phyloP scores from a whole-genome alignment of 2,329 filamentous ascomycete genomes.

The Fusarium liriodendri region DNA sequence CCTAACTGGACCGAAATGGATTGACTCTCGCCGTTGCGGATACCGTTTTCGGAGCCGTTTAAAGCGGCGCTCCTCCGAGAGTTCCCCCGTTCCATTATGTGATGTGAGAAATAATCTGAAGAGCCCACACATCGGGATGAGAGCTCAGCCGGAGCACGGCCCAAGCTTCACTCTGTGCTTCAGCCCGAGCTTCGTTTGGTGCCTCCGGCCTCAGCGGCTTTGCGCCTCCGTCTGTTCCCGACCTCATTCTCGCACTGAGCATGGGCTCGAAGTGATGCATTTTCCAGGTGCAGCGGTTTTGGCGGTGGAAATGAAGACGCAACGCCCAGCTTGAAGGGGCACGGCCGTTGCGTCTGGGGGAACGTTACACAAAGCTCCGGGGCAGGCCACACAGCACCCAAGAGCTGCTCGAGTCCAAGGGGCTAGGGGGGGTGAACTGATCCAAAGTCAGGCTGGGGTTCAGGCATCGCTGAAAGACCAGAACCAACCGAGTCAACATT shows the following conservation, averaged over 20 bases:
- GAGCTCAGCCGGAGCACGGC: not conserved
- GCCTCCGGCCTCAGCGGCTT: not conserved
- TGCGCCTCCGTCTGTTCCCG: not conserved
- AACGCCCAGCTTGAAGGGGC: not conserved
- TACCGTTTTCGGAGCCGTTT: not conserved
- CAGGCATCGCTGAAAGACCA: not conserved
- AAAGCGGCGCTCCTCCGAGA: constrained; percentile 14
- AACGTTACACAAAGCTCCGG: constrained; percentile 9
- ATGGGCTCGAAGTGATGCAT: not conserved
- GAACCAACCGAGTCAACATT: constrained; percentile 1
- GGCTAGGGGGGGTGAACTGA: not conserved
- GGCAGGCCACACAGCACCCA: constrained; percentile 1
- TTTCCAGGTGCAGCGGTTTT: not conserved
- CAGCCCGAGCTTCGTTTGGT: not conserved
- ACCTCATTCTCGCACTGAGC: not conserved
- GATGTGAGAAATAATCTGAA: constrained; percentile 9
- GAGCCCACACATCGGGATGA: not conserved
- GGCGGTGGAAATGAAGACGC: not conserved
- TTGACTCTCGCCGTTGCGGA: constrained; percentile 4
- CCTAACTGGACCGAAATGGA: constrained; percentile 1
- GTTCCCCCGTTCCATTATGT: constrained; percentile 4
- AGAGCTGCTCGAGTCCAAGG: not conserved
- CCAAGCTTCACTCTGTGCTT: not conserved
- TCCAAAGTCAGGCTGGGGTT: not conserved
- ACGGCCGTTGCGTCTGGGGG: constrained; percentile 1